Conservation (phyloP, 1,139 yeast genomes). For the Debaryomycetaceae sp. region DNA sequence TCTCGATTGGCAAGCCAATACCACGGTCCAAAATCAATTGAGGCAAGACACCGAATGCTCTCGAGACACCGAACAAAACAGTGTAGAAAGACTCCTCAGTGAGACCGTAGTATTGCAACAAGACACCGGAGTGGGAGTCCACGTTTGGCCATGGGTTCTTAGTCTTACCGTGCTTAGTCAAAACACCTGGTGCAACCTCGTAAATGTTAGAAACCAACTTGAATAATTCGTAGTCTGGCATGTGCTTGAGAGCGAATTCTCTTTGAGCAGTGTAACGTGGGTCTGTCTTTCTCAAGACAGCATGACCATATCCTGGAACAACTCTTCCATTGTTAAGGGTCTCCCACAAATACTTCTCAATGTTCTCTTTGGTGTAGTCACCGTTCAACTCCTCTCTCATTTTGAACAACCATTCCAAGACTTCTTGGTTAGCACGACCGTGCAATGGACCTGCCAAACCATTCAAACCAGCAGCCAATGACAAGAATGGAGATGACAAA, state of each 20-base stretch:
- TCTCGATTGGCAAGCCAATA: slow-evolving; percentile 91
- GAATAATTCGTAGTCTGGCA: slow-evolving; percentile 94
- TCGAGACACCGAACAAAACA: slow-evolving; percentile 95
- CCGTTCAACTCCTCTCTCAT: slow-evolving; percentile 75
- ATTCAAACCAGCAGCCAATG: slow-evolving; percentile 91
- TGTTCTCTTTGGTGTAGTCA: slow-evolving; percentile 68
- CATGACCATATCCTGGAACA: slow-evolving; percentile 98
- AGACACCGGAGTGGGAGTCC: slow-evolving; percentile 95
- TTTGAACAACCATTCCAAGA: slow-evolving; percentile 85
- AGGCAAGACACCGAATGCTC: slow-evolving; percentile 97
- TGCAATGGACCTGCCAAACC: slow-evolving; percentile 98
- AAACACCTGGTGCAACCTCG: slow-evolving; percentile 93
- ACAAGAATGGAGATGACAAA: slow-evolving; percentile 86
- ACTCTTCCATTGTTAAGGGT: slow-evolving; percentile 90
- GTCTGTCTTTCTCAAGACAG: slow-evolving; percentile 93
- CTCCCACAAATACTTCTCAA: slow-evolving; percentile 88
- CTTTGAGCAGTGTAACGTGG: slow-evolving; percentile 98
- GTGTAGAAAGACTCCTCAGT: slow-evolving; percentile 96
- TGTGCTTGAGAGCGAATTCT: slow-evolving; percentile 93
- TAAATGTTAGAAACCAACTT: slow-evolving; percentile 86
- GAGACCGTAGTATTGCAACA: slow-evolving; percentile 95
- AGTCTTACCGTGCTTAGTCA: slow-evolving; percentile 96
- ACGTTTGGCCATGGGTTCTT: slow-evolving; percentile 99
- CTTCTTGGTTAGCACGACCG: slow-evolving; percentile 98
- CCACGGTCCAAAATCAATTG: slow-evolving; percentile 97